These are phyloP conservation scores for Chaetomium sp. DNA, from an alignment of 2,329 filamentous ascomycete genomes.

Conservation along the genomic window DNA sequence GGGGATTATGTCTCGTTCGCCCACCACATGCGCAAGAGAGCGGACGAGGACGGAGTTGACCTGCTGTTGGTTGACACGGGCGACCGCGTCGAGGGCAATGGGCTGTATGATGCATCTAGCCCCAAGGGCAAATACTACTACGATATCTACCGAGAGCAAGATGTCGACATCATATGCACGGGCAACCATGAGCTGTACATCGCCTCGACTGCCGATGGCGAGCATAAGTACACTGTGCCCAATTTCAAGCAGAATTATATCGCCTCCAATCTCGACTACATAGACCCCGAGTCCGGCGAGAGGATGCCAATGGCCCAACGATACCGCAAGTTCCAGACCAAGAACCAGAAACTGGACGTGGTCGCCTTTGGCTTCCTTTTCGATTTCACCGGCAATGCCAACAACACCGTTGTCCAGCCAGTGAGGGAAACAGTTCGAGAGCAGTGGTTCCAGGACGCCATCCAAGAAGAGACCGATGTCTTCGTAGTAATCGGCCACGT, in stretches of 20 bases:
- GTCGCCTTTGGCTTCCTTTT: conserved; percentile 94
- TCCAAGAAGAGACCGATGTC: conserved; percentile 81
- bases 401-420: conserved; percentile 82
- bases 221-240: conserved; percentile 78
- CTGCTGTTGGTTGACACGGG: conserved; percentile 94
- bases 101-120: conserved; percentile 84
- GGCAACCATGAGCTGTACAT: conserved; percentile 97
- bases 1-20: conserved; percentile 96
- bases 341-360: conserved; percentile 81
- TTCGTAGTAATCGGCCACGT: conserved; percentile 88
- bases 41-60: conserved; percentile 77
- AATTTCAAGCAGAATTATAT: conserved; percentile 81
- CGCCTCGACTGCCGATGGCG: conserved; percentile 72
- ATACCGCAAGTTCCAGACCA: conserved; percentile 88
- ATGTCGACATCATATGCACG: conserved; percentile 80
- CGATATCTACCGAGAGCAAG: conserved; percentile 80
- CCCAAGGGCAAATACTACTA: conserved; percentile 89
- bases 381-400: conserved; percentile 86
- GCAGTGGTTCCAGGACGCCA: conserved; percentile 84
- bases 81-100: conserved; percentile 90
- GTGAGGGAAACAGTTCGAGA: conserved; percentile 81
- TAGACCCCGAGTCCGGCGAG: conserved; percentile 70
- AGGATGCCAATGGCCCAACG: conserved; percentile 75
- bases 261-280: conserved; percentile 90
- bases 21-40: conserved; percentile 74